These are phyloP conservation scores for Fusarium hainanense DNA, from an alignment of 2,329 filamentous ascomycete genomes.

Conservation along the genomic window DNA sequence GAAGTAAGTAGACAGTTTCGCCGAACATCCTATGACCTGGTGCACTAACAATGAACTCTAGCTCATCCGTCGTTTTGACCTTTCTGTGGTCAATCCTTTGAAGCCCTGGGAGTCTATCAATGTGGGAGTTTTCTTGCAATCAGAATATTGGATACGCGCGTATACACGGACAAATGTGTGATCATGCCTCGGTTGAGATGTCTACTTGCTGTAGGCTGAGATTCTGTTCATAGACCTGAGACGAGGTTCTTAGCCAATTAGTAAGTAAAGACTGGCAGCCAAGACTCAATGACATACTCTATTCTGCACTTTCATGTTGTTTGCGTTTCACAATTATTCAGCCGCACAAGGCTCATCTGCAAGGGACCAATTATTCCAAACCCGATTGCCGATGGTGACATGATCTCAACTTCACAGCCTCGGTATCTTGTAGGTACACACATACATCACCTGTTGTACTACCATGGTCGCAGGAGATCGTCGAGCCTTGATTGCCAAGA, in stretches of 20 bases:
- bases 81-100: constrained; percentile 47
- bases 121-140: constrained; percentile 48
- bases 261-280: neutral
- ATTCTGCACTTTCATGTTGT: neutral
- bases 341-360: neutral
- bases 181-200: too few relatives aligned
- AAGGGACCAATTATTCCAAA: neutral
- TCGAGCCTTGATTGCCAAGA: neutral
- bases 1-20: constrained; percentile 49
- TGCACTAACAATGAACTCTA: constrained; percentile 7
- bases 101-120: constrained; percentile 49
- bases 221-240: neutral
- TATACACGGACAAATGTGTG: neutral
- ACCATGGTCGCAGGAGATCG: too few relatives aligned
- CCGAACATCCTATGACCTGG: accelerated
- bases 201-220: neutral
- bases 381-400: neutral
- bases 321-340: neutral
- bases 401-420: neutral
- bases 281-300: neutral
- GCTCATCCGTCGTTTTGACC: constrained; percentile 49
- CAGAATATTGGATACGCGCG: constrained; percentile 27
- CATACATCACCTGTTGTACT: too few relatives aligned
- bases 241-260: neutral
- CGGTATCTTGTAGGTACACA: neutral